Evolutionary conservation across 768 basidiomycete genomes (phyloP).

Genomic region (Nevesoporus exiguus): DNA sequence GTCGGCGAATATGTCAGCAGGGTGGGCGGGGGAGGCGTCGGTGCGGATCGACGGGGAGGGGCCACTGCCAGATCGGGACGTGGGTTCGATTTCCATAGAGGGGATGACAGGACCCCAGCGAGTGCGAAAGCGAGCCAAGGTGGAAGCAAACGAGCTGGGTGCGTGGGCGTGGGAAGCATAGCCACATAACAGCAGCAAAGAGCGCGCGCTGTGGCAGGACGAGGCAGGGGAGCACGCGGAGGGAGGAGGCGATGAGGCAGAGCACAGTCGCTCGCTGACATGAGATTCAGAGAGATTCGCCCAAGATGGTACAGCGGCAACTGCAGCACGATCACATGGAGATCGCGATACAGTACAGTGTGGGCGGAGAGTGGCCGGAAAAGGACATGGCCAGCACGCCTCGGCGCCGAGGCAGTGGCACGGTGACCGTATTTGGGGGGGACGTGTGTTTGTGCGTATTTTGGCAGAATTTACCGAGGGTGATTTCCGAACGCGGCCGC

Average conservation of each 20-base stretch:
- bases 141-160: constrained; percentile 22
- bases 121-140: constrained; percentile 29
- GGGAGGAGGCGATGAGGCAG: constrained; percentile 17
- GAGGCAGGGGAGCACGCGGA: constrained; percentile 13
- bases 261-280: constrained; percentile 24
- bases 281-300: constrained; percentile 33
- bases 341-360: constrained; percentile 30
- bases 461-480: constrained; percentile 33
- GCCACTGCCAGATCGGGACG: constrained; percentile 12
- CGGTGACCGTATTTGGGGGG: constrained; percentile 19
- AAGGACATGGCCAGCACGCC: constrained; percentile 30
- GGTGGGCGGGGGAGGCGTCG: constrained; percentile 18
- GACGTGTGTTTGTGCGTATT: constrained; percentile 21
- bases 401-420: constrained; percentile 43
- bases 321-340: constrained; percentile 33
- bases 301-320: constrained; percentile 35
- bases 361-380: constrained; percentile 32
- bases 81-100: constrained; percentile 21
- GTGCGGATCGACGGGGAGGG: constrained; percentile 31
- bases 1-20: constrained; percentile 27
- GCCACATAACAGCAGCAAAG: constrained; percentile 20
- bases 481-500: constrained; percentile 40
- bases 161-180: constrained; percentile 13
- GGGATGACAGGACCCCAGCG: constrained; percentile 27
- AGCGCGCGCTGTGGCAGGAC: constrained; percentile 24